phyloP scores from a whole-genome alignment of 306 rosid species.

The Pterocarpus macrocarpus region DNA sequence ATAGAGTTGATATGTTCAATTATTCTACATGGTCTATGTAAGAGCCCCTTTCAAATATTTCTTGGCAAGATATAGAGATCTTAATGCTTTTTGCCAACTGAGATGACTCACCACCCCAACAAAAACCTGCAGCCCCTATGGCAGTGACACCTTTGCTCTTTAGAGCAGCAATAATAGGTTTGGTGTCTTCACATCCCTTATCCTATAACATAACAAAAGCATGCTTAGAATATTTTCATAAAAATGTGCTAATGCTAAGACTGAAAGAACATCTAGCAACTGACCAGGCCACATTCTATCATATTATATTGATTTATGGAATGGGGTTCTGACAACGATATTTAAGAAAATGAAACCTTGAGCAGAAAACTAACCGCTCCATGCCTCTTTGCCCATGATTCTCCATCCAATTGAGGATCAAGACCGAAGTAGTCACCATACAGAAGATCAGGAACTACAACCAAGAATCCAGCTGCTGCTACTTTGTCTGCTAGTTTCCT shows the following conservation, averaged over 20 bases:
- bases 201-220: conserved; percentile 43
- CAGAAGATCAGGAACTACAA: conserved; percentile 74
- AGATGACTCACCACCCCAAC: conserved; percentile 68
- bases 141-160: conserved; percentile 62
- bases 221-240: conserved; percentile 14
- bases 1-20: not conserved
- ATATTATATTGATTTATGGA: not conserved
- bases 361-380: conserved; percentile 48
- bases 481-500: conserved; percentile 75
- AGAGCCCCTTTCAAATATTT: not conserved
- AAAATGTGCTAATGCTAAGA: not conserved
- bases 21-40: not conserved
- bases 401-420: conserved; percentile 47
- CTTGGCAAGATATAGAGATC: not conserved
- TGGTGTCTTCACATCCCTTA: conserved; percentile 61
- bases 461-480: conserved; percentile 65
- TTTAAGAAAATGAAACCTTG: not conserved
- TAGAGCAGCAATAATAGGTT: conserved; percentile 62
- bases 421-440: conserved; percentile 50
- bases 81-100: not conserved
- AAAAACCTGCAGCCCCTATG: conserved; percentile 70
- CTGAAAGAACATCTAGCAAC: not conserved
- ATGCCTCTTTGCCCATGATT: conserved; percentile 55
- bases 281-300: not conserved
- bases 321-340: not conserved